phyloP scores from a whole-genome alignment of 257 asterid species.

The Avicennia marina region DNA sequence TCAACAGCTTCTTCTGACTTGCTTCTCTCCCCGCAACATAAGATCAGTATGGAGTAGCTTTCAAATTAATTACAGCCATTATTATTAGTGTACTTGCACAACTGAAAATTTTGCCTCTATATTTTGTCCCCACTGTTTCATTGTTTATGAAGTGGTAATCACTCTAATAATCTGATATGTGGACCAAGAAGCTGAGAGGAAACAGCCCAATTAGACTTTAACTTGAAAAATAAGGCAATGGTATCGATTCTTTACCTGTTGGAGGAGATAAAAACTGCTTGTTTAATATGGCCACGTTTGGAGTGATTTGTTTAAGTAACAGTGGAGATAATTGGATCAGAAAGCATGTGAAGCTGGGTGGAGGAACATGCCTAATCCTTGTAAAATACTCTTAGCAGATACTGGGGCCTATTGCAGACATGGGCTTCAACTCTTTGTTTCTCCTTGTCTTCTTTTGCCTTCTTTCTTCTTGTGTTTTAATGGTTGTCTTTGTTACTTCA shows the following conservation, averaged over 20 bases:
- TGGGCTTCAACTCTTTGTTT: constrained; percentile 19
- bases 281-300: too few relatives aligned
- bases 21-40: too few relatives aligned
- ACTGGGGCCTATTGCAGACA: constrained; percentile 26
- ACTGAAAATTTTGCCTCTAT: not conserved
- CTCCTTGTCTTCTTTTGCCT: not conserved
- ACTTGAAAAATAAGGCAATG: constrained; percentile 12
- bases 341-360: constrained; percentile 65
- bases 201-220: constrained; percentile 20
- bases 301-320: too few relatives aligned
- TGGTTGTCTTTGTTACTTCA: not conserved
- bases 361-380: constrained; percentile 50
- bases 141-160: constrained; percentile 15
- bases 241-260: constrained; percentile 37
- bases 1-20: too few relatives aligned
- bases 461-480: not conserved
- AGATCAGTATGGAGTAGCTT: constrained; percentile 22
- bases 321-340: too few relatives aligned
- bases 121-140: constrained; percentile 13
- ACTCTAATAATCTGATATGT: constrained; percentile 14
- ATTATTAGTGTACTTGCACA: constrained; percentile 23
- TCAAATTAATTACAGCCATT: constrained; percentile 30
- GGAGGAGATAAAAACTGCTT: constrained; percentile 16
- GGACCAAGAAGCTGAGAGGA: constrained; percentile 43
- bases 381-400: constrained; percentile 40